Percentiles rank a stretch among this genome's conserved stretches.
phyloP scores from a whole-genome alignment of 2,329 filamentous ascomycete genomes.

The Colletotrichum godetiae region DNA sequence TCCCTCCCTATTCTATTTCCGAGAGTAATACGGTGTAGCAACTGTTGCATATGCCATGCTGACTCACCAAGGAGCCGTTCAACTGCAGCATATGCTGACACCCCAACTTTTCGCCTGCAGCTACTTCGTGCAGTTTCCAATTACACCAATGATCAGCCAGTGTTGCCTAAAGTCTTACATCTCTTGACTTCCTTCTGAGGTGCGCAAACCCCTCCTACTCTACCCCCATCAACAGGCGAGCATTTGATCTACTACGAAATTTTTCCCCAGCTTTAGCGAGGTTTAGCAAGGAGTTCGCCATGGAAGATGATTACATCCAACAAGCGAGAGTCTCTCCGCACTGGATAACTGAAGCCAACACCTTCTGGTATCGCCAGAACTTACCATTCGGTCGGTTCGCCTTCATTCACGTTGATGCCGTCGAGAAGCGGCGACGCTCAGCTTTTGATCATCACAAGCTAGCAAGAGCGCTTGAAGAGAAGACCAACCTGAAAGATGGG shows the following conservation, averaged over 20 bases:
- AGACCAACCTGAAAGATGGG: slow-evolving; percentile 2
- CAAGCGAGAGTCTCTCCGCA: slow-evolving; percentile 34
- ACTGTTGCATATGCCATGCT: not conserved
- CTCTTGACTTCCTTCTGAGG: not conserved
- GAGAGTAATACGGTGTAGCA: not conserved
- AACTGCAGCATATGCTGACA: not conserved
- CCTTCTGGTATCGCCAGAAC: slow-evolving; percentile 42
- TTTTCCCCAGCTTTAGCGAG: not conserved
- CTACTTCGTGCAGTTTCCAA: not conserved
- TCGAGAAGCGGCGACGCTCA: slow-evolving; percentile 16
- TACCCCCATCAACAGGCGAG: not conserved
- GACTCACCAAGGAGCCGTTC: not conserved
- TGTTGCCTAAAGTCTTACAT: not conserved
- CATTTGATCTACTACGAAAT: not conserved
- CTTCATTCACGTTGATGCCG: slow-evolving; percentile 39
- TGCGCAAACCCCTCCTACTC: not conserved
- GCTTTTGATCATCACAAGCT: slow-evolving; percentile 41
- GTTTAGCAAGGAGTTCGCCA: not conserved
- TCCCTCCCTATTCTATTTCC: not conserved
- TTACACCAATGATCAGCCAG: not conserved
- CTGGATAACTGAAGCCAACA: slow-evolving; percentile 38
- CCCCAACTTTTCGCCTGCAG: not conserved
- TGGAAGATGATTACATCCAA: slow-evolving; percentile 17
- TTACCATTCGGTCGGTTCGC: slow-evolving; percentile 25
- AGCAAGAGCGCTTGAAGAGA: slow-evolving; percentile 31